These are phyloP conservation scores for Ganoderma multipileum DNA, from an alignment of 1,284 basidiomycete species.

Conservation along the genomic window DNA sequence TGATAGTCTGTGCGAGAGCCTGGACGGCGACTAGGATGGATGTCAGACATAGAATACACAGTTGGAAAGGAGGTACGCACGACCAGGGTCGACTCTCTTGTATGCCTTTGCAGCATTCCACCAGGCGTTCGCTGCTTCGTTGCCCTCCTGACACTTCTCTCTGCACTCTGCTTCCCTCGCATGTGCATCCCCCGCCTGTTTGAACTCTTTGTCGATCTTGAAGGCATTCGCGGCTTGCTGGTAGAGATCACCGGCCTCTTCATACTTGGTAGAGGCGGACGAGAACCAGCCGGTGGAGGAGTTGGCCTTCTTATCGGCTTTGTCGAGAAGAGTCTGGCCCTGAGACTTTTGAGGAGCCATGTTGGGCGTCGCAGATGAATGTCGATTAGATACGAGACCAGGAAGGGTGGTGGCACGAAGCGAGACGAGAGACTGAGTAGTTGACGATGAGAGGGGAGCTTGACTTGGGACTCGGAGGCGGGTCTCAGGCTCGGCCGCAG, in stretches of 20 bases:
- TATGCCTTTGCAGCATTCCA: slow-evolving; percentile 97
- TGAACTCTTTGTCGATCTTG: slow-evolving; percentile 94
- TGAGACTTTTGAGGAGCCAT: slow-evolving; percentile 60
- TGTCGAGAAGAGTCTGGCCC: slow-evolving; percentile 76
- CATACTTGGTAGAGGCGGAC: slow-evolving; percentile 80
- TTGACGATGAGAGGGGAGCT: slow-evolving; percentile 12
- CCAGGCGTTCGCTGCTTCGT: slow-evolving; percentile 96
- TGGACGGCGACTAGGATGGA: slow-evolving; percentile 80
- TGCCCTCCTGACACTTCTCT: slow-evolving; percentile 83
- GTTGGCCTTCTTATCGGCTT: slow-evolving; percentile 91
- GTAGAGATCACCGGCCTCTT: slow-evolving; percentile 95
- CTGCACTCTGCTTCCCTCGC: slow-evolving; percentile 92
- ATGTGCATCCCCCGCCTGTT: slow-evolving; percentile 89
- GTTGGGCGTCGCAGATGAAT: not conserved
- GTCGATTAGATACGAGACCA: not conserved
- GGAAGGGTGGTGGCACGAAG: not conserved
- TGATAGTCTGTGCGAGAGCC: slow-evolving; percentile 88
- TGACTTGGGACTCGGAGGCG: not conserved
- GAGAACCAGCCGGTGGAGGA: slow-evolving; percentile 90
- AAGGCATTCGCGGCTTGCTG: slow-evolving; percentile 95
- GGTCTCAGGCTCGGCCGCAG: not conserved
- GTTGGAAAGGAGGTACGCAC: slow-evolving; percentile 52
- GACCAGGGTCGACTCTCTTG: slow-evolving; percentile 85
- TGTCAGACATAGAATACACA: not conserved
- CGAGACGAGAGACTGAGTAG: slow-evolving; percentile 11